Evolutionary conservation across 2,329 filamentous ascomycete genomes (phyloP).

Genomic region (Lecanicillium sp.): DNA sequence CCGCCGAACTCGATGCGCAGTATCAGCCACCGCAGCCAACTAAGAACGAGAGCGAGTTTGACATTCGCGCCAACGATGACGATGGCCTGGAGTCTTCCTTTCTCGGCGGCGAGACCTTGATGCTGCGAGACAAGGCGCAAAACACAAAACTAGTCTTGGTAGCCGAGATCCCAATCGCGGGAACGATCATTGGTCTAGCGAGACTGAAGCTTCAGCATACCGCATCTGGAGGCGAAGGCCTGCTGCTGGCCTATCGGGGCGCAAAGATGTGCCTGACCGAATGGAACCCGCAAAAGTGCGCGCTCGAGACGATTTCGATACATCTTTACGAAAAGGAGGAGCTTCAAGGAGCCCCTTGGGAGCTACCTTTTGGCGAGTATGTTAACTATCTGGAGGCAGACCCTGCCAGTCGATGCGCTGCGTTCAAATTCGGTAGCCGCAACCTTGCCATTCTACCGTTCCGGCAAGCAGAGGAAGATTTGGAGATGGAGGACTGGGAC

Average conservation of each 20-base stretch:
- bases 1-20: slow-evolving; percentile 51
- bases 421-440: slow-evolving; percentile 82
- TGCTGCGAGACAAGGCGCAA: slow-evolving; percentile 54
- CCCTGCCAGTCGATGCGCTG: slow-evolving; percentile 85
- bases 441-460: slow-evolving; percentile 94
- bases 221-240: slow-evolving; percentile 72
- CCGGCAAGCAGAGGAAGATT: slow-evolving; percentile 74
- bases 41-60: slow-evolving; percentile 40
- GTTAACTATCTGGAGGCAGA: slow-evolving; percentile 81
- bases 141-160: slow-evolving; percentile 76
- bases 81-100: slow-evolving; percentile 61
- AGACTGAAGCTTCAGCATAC: slow-evolving; percentile 66
- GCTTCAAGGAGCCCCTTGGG: slow-evolving; percentile 74
- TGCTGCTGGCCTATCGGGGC: slow-evolving; percentile 79
- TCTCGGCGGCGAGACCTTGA: slow-evolving; percentile 53
- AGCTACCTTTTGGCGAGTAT: slow-evolving; percentile 64
- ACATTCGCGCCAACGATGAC: slow-evolving; percentile 49
- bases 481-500: slow-evolving; percentile 89
- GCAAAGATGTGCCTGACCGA: slow-evolving; percentile 89
- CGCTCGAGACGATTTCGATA: slow-evolving; percentile 82
- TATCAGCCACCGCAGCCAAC: slow-evolving; percentile 25
- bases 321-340: slow-evolving; percentile 98
- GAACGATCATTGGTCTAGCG: slow-evolving; percentile 75
- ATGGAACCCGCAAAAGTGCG: slow-evolving; percentile 78
- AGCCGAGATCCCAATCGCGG: slow-evolving; percentile 75